A percentile compares a stretch with the other conserved stretches of the same genome.
These are phyloP conservation scores for Vitis vinifera DNA, from an alignment of 164 flowering plant species.

Conservation along the genomic window ASM3070453v1 NC_081816.1:2822501-2823000, in stretches of 20 bases:
- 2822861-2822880: constrained; percentile 53
- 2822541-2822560: not conserved
- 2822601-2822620: constrained; percentile 53
- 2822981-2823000: too few species aligned
- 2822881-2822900: constrained; percentile 24
- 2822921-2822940: constrained; percentile 5
- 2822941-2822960: constrained; percentile 7
- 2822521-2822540: not conserved
- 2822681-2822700: constrained; percentile 66
- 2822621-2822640: constrained; percentile 1
- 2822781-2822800: constrained; percentile 67
- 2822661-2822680: constrained; percentile 58
- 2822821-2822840: constrained; percentile 45
- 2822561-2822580: constrained; percentile 33
- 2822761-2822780: constrained; percentile 58
- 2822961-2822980: constrained; percentile 14
- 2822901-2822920: constrained; percentile 13
- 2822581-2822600: constrained; percentile 48
- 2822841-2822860: constrained; percentile 55
- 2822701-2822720: constrained; percentile 37
- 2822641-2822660: constrained; percentile 24
- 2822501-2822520: not conserved
- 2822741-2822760: constrained; percentile 72
- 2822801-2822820: constrained; percentile 47
- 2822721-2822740: constrained; percentile 27